These are phyloP conservation scores for Acacia pycnantha DNA, from an alignment of 331 rosid species.

Conservation along the genomic window DNA sequence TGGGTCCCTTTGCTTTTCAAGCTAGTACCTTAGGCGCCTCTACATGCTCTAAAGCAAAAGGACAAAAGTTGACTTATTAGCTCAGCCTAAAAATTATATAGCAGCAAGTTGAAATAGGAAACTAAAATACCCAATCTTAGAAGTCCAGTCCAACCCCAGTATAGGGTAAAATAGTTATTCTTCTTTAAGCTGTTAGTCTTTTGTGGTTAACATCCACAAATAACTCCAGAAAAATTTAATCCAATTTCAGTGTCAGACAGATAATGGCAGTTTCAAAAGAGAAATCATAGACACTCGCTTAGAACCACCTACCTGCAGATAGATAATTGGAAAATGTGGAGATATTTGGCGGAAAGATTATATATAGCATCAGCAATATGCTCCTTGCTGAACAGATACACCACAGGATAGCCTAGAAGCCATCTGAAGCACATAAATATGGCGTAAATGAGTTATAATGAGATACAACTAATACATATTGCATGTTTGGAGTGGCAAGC, in stretches of 20 bases:
- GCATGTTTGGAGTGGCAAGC: conserved; percentile 1
- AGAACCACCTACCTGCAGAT: conserved; percentile 64
- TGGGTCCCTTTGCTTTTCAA: background rate
- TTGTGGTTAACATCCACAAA: background rate
- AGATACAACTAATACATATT: background rate
- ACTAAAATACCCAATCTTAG: background rate
- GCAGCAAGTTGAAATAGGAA: background rate
- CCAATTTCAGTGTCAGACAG: conserved; percentile 13
- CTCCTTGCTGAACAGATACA: conserved; percentile 71
- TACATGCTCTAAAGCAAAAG: background rate
- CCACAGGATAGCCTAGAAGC: conserved; percentile 94
- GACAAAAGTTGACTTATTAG: background rate
- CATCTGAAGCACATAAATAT: conserved; percentile 55
- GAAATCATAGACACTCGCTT: background rate
- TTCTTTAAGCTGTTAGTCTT: background rate
- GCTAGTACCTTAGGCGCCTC: background rate
- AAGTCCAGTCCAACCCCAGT: background rate
- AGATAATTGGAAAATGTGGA: conserved; percentile 66
- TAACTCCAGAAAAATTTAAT: conserved; percentile 12
- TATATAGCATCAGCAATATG: conserved; percentile 60
- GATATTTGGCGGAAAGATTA: conserved; percentile 79
- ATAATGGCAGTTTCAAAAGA: conserved; percentile 15
- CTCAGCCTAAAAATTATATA: background rate
- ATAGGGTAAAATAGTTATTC: background rate
- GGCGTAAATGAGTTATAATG: background rate